Conservation (phyloP, 176 grass and related monocot genomes). For the Eleusine coracana region DNA sequence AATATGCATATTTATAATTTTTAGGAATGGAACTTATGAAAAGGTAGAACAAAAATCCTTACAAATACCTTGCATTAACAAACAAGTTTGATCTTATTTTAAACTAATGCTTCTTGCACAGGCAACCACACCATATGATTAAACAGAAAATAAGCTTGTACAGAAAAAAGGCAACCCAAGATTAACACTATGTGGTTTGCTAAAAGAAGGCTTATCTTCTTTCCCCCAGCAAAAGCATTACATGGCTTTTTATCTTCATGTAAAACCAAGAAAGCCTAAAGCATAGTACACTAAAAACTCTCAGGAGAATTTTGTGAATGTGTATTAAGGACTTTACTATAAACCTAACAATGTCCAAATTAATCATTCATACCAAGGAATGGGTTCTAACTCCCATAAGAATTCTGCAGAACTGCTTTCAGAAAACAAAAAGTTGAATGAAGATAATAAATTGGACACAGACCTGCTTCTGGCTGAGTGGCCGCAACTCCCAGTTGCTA, state of each 20-base stretch:
- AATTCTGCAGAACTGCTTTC: background rate
- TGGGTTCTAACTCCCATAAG: slow-evolving; percentile 13
- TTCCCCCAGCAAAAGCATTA: too few species aligned
- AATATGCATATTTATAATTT: background rate
- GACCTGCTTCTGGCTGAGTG: slow-evolving; percentile 88
- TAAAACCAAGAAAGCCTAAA: too few species aligned
- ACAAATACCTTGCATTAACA: slow-evolving; percentile 4
- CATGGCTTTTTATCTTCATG: too few species aligned
- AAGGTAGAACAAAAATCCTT: background rate
- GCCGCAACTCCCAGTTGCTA: slow-evolving; percentile 93
- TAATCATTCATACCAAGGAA: slow-evolving; percentile 2
- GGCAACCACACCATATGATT: slow-evolving; percentile 24
- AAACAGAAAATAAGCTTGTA: slow-evolving; percentile 15
- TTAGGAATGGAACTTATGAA: background rate
- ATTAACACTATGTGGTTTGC: background rate
- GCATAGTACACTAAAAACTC: slow-evolving; percentile 1
- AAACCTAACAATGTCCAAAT: slow-evolving; percentile 7
- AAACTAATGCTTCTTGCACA: background rate
- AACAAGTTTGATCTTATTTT: slow-evolving; percentile 10
- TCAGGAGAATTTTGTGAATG: background rate
- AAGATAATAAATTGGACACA: background rate
- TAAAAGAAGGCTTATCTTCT: too few species aligned
- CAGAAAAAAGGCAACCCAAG: background rate
- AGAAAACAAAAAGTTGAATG: slow-evolving; percentile 4
- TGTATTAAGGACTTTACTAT: background rate